Base-by-base conservation (phyloP, 225 moss, liverwort and hornwort genomes). In the Sphagnum contortum region DNA sequence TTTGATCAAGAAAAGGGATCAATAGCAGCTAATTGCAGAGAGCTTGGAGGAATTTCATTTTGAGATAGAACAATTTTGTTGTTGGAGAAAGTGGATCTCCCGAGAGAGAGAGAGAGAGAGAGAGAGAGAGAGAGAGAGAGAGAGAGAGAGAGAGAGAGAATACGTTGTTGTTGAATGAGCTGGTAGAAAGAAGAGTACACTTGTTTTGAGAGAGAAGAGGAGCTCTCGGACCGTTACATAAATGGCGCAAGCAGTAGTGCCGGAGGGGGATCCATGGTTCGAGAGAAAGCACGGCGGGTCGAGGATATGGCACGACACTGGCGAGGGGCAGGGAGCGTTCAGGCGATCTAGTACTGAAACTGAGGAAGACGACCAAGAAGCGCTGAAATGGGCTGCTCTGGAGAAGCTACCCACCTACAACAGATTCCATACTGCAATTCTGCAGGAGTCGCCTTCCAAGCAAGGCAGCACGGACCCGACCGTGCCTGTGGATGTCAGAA, bases 221-320 rank as follows among this genome's bases (percentile, higher is more conserved):
- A 29, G 29, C 29, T 29, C 29, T 29, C 29, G 29, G 29, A 29
- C 29, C 29, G 29, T 0, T 29, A 29, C 29, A 29, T 29, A 62
- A n/a, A 80, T 84, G 84, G 83, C 83, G 44, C 75, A 73, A 4
- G 50, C 75, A 3, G 73, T 80, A 55, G 81, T 76, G 0, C 75
- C 84, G 50, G 73, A 84, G 57, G 84, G 80, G 8, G 80, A 84
- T 14, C 6, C 64, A 0, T 84, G 81, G 84, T 78, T 84, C 73
- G 84, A 84, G 66, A 71, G 81, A 55, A 84, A 81, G 66, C 84
- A 81, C 5, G 84, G 84, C 57, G 84, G 84, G 57, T 80, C 81
- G 9, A 66, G 84, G 59, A 11, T 47, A 5, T 84, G 84, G 84
- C 71, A 75, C 0, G 84, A 84, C 11, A 69, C 69, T 0, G 84